Base-by-base conservation (phyloP, 2,329 filamentous ascomycete genomes). In the Penicillium sp. region DNA sequence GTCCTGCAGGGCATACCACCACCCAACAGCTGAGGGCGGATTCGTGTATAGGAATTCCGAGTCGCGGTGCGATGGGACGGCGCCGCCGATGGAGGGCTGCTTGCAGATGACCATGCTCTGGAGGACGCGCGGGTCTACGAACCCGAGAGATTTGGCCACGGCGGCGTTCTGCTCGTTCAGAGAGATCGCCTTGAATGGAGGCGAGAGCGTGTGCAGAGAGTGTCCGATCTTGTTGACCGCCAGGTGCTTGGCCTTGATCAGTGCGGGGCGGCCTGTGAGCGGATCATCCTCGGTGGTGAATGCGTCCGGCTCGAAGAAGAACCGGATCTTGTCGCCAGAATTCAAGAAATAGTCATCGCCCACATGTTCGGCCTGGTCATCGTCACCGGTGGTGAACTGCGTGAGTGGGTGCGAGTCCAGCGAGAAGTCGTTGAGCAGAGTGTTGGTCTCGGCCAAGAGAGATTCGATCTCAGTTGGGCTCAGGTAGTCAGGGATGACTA, bases 31-130 rank as follows among this genome's bases (percentile, higher is more conserved):
- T 42, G 87, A 91, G 0, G 94, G 94, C 40, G 92, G 90, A 67
- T 93, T 82, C 1, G 95, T 98, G 76, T 96, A 98, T 64, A 99
- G 71, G 70, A 98, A 99, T 0, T 92, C 93, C 67, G 87, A 92
- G 78, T 98, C 94, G 80, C 97, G 93, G 76, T 99, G 95, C 24
- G 92, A 88, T 0, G 91, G 92, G 47, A 98, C 95, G 1, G 91
- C 91, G 24, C 91, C 94, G 30, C 95, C 95, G 57, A 98, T 97
- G 79, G 96, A 92, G 24, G 95, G 93, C 80, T 97, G 94, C 79
- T 99, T 99, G 86, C 93, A 97, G 70, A 99, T 98, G 30, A 98
- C 85, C 95, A 99, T 99, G 76, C 91, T 95, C 82, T 99, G 95
- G 56, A 99, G 83, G 5, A 89, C 84, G 22, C 90, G 83, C 1